A percentile compares a stretch with the other conserved stretches of the same genome.
These are phyloP conservation scores for Leccinum longicurvipes DNA, from an alignment of 768 basidiomycete species.

Conservation along the genomic window DNA sequence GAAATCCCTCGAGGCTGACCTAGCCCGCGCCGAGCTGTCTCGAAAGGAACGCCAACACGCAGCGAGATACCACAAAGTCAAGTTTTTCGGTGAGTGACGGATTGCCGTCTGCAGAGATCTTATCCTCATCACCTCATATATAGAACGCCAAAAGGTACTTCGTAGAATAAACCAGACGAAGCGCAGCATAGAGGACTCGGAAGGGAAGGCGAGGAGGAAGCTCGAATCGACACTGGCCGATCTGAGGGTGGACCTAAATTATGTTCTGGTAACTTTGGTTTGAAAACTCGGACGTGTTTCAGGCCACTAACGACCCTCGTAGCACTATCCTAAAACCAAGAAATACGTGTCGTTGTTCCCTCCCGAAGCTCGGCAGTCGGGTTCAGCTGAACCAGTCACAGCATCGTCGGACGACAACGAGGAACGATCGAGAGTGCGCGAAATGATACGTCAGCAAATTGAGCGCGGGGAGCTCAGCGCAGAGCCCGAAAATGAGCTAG, in stretches of 20 bases:
- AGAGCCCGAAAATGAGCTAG: slow-evolving; percentile 55
- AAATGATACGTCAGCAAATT: slow-evolving; percentile 61
- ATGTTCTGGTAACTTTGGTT: slow-evolving; percentile 62
- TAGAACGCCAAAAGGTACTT: slow-evolving; percentile 85
- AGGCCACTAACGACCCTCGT: slow-evolving; percentile 3
- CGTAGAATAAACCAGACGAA: slow-evolving; percentile 74
- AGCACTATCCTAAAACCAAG: slow-evolving; percentile 82
- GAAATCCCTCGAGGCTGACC: slow-evolving; percentile 70
- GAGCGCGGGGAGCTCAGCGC: slow-evolving; percentile 49
- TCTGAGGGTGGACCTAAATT: slow-evolving; percentile 86
- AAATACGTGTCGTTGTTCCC: slow-evolving; percentile 94
- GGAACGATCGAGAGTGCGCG: slow-evolving; percentile 54
- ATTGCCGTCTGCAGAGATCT: not conserved
- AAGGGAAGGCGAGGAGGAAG: slow-evolving; percentile 35
- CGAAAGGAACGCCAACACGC: slow-evolving; percentile 73
- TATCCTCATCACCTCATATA: not conserved
- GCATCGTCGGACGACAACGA: slow-evolving; percentile 36
- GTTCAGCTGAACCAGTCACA: slow-evolving; percentile 7
- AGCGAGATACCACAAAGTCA: slow-evolving; percentile 81
- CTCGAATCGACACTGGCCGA: slow-evolving; percentile 51
- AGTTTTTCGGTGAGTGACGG: slow-evolving; percentile 77
- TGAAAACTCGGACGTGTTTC: not conserved
- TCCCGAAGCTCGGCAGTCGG: slow-evolving; percentile 43
- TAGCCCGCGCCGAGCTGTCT: slow-evolving; percentile 57
- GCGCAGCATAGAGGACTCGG: slow-evolving; percentile 42